Evolutionary conservation across 2,329 filamentous ascomycete genomes (phyloP), one percentile per base, ranked within the genome.

Genomic region (Pyrenochaeta sp.): DNA sequence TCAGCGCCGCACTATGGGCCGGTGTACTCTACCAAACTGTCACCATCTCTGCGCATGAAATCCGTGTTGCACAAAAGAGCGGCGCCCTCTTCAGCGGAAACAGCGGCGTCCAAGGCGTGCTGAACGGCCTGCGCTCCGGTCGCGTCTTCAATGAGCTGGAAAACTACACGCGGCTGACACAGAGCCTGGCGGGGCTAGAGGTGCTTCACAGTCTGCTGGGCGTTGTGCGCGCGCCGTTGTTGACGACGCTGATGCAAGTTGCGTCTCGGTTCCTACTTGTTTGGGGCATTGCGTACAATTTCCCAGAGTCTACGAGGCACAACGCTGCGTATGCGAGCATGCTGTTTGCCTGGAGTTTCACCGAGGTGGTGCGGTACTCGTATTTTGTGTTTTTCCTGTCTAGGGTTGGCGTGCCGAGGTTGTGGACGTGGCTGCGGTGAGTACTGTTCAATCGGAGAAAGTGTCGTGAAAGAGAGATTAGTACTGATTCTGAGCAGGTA

Each of bases 241-340:
- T 87, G 60, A 97, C 94, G 4, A 97, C 94, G 5, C 72, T 83
- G 24, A 91, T 96, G 85, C 94, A 99, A 74, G 92, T 97, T 51
- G 82, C 88, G 15, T 90, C 85, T 44, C 90, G 94, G 38, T 83
- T 96, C 62, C 82, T 96, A 54, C 86, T 97, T 55, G 89, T 96
- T 58, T 96, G 92, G 90, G 86, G 82, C 58, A 81, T 97, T 51
- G 85, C 90, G 64, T 80, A 85, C 66, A 78, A 80, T 27, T 96
- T 93, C 75, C 89, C 88, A 7, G 73, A 77, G 42, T 81, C 87
- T 39, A 83, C 84, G 2, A 60, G 67, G 47, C 63, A 74, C 37
- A 82, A 78, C 51, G 74, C 80, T 14, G 82, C 81, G 42, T 95
- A 92, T 78, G 78, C 84, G 55, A 82, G 80, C 61, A 90, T 96